These are phyloP conservation scores for Chloroidium sp. DNA, from an alignment of 163 green algal genomes.

Conservation along the genomic window DNA sequence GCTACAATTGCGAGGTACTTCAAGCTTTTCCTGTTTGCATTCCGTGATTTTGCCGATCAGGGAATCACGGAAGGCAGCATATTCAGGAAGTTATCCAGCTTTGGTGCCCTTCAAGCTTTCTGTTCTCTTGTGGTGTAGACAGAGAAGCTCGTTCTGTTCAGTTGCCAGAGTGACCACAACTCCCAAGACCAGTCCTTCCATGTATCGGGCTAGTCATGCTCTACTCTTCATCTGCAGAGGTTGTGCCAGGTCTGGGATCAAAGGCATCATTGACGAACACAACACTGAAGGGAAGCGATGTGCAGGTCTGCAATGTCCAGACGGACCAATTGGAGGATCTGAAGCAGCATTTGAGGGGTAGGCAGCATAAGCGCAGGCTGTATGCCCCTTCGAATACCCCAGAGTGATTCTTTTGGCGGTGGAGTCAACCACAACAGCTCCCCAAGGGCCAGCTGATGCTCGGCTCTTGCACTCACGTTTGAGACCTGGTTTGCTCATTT, in stretches of 20 bases:
- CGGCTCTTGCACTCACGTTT: no score
- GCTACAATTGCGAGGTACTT: no score
- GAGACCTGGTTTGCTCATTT: no score
- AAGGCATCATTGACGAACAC: no score
- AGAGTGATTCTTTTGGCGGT: no score
- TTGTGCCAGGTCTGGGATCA: no score
- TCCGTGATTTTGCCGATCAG: no score
- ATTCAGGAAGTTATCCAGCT: no score
- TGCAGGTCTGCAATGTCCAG: neutral
- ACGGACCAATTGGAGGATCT: neutral
- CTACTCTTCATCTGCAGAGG: neutral
- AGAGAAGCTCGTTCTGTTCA: neutral
- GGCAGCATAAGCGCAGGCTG: slow-evolving; percentile 3
- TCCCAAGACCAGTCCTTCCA: neutral
- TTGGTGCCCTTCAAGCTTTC: neutral
- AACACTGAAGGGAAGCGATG: neutral
- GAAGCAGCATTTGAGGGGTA: slow-evolving; percentile 1
- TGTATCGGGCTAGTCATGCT: neutral
- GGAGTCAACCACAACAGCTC: no score
- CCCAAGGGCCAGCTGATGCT: no score
- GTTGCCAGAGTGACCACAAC: neutral
- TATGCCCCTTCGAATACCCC: neutral
- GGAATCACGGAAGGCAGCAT: no score
- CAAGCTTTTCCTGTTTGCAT: no score
- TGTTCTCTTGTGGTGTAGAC: neutral